Evolutionary conservation across 805 yeast genomes (phyloP), one percentile per base, ranked within the genome.

Genomic region (Yamadazyma tumulicola): DNA sequence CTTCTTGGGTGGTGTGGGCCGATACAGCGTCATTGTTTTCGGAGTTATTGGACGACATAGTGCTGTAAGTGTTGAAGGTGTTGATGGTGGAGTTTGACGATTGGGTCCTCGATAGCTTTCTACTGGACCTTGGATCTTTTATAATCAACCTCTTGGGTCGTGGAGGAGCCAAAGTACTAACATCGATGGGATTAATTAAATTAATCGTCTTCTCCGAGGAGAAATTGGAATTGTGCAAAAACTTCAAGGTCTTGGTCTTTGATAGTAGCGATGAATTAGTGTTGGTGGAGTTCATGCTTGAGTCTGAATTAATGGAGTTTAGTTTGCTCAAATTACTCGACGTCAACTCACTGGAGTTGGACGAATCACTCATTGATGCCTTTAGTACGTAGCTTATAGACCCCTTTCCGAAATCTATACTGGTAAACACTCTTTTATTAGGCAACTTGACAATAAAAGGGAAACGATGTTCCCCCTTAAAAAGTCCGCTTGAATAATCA

Each of bases 381-480:
- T 75, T 72, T 29, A 88, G 61, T 20, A 61, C 58, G 55, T 88
- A 88, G 3, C 73, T 56, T 11, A 88, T 85, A 13, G 85, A 74
- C n/a, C 97, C 96, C 48, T 79, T 78, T 46, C 89, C 96, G 48
- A 88, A 88, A 44, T 79, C 80, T 17, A 88, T 73, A 32, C 87
- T 78, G 15, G 93, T 83, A 55, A 69, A 81, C 3, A 85, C 72
- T 44, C 83, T 74, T 43, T 75, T 77, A 46, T 71, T 72, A 1
- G 96, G 96, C n/a, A 88, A 67, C 46, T 77, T 81, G 27, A 88
- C 84, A 31, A 82, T 75, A 52, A 88, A 89, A 14, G 95, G 95
- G 53, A 89, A 88, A 22, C 85, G 62, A 57, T 88, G 96, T 51
- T 85, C 91, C 26, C 96, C 96, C 49, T 78, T 77, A 13, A 77